Evolutionary conservation across 2,329 filamentous ascomycete genomes (phyloP), one percentile per base, ranked within the genome.

Genomic region (Xylaria sp.): DNA sequence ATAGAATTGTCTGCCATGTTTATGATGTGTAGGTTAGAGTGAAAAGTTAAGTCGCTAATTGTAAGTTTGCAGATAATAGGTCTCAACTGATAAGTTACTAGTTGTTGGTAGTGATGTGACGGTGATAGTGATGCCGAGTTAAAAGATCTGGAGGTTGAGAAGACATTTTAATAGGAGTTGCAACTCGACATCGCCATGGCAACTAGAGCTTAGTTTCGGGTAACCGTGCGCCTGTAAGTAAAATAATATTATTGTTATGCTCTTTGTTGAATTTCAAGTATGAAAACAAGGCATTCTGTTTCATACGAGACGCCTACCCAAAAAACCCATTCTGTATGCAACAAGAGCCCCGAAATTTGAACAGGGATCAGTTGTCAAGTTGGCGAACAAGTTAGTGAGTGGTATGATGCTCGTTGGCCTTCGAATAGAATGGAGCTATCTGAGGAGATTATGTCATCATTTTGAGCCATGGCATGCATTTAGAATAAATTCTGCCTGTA

Each of bases 1-100:
- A 52, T 23, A 10, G 25, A 13, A 27, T 38, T 27, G 7, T 29
- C 38, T 52, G 58, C 54, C 62, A 64, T 64, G 3, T 11, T 44
- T 46, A 17, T 23, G 7, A n/a, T n/a, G 1, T 57, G 10, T 46
- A 10, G 31, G n/a, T n/a, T n/a, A n/a, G n/a, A 29, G 19, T n/a
- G 27, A 23, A 9, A 33, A n/a, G 37, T 10, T 6, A 3, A 13
- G 17, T 33, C 10, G 33, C 4, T 33, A 6, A n/a, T 27, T 33
- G 4, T 27, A 11, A 19, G 7, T 4, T 49, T 43, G 19, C 6
- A 10, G 19, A 35, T 37, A 6, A 27, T 13, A 43, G 4, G 27
- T 27, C 7, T 1, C 15, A 19, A 37, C 1, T 41, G 3, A 2
- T 8, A 13, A 48, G n/a, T 17, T 23, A 4, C 5, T 27, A 3